phyloP scores from a whole-genome alignment of 2,329 filamentous ascomycete genomes.

The Tolypocladium tundrense region DNA sequence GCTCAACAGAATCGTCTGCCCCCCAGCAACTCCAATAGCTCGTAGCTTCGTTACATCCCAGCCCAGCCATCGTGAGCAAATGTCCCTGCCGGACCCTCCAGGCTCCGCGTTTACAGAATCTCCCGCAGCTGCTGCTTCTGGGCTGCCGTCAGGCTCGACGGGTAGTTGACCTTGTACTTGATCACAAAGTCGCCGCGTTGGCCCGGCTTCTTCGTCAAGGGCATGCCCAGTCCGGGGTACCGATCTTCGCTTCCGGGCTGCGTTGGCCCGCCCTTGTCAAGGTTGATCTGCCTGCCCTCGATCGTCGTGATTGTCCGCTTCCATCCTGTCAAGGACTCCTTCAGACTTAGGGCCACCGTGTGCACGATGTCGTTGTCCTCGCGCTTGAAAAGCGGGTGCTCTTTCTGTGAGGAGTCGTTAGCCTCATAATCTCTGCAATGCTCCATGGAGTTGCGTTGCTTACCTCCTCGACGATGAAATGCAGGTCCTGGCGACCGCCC shows the following conservation, averaged over 20 bases:
- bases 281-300: conserved; percentile 73
- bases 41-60: not conserved
- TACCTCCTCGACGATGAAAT: conserved; percentile 92
- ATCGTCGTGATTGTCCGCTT: conserved; percentile 85
- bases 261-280: conserved; percentile 76
- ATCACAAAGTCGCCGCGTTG: conserved; percentile 82
- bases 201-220: conserved; percentile 77
- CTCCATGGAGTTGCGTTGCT: conserved; percentile 17
- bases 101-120: conserved; percentile 46
- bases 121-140: conserved; percentile 78
- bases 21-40: not conserved
- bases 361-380: conserved; percentile 81
- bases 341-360: conserved; percentile 72
- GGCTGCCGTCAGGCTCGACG: conserved; percentile 58
- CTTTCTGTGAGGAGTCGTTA: conserved; percentile 50
- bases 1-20: not conserved
- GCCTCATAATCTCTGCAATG: not conserved
- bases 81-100: not conserved
- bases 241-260: conserved; percentile 71
- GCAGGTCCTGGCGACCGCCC: conserved; percentile 87
- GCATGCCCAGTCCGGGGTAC: conserved; percentile 88
- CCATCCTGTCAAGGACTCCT: conserved; percentile 94
- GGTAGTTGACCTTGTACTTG: conserved; percentile 88
- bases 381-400: conserved; percentile 72
- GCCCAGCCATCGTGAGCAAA: not conserved